phyloP scores from a whole-genome alignment of 164 flowering plant species.

The Liquidambar formosana region DNA sequence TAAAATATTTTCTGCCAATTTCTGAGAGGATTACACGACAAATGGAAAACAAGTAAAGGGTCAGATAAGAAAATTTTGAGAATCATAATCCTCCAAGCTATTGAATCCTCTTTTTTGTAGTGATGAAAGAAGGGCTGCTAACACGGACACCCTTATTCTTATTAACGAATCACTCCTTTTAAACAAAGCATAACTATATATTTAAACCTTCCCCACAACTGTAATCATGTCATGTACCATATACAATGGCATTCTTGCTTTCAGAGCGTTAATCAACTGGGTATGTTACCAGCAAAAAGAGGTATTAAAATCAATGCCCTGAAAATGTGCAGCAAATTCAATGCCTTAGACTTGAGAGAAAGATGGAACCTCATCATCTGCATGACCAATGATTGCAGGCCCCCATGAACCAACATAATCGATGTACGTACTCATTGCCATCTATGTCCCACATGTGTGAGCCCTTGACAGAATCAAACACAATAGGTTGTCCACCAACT shows the following conservation, averaged over 20 bases:
- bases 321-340: too few relatives aligned
- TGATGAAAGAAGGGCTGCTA: background rate
- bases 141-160: background rate
- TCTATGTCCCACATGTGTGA: conserved; percentile 91
- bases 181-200: too few relatives aligned
- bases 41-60: background rate
- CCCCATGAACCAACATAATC: conserved; percentile 99
- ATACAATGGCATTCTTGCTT: too few relatives aligned
- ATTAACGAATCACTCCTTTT: too few relatives aligned
- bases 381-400: conserved; percentile 98
- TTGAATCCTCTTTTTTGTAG: background rate
- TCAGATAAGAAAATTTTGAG: background rate
- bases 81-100: background rate
- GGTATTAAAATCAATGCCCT: too few relatives aligned
- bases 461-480: conserved; percentile 91
- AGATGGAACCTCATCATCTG: conserved; percentile 86
- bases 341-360: conserved; percentile 1
- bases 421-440: conserved; percentile 91
- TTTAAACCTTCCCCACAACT: too few relatives aligned
- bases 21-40: background rate
- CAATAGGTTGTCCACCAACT: conserved; percentile 95
- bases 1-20: background rate
- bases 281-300: too few relatives aligned
- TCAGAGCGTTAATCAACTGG: too few relatives aligned
- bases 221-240: too few relatives aligned